Conservation (phyloP, 352 stramenopile genomes). For the Phytophthora megakarya region DNA sequence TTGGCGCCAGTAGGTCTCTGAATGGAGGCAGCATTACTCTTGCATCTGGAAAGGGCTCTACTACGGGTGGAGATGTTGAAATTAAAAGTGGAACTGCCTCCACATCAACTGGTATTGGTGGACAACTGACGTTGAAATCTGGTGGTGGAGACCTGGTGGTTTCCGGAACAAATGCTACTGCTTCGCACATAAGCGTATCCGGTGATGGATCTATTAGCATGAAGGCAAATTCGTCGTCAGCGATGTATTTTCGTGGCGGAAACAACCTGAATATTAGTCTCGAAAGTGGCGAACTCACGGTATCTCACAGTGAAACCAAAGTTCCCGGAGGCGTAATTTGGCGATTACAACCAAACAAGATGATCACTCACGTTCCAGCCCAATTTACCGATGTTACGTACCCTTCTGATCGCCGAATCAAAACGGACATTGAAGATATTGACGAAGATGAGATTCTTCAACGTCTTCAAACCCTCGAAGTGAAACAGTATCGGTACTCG, state of each 20-base stretch:
- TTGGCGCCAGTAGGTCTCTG: slow-evolving; percentile 18
- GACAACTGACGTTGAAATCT: slow-evolving; percentile 33
- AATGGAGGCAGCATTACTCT: slow-evolving; percentile 27
- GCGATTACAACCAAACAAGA: slow-evolving; percentile 61
- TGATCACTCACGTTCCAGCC: slow-evolving; percentile 75
- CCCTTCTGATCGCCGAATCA: slow-evolving; percentile 93
- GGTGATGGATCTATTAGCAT: slow-evolving; percentile 45
- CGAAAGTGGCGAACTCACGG: slow-evolving; percentile 52
- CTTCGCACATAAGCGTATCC: slow-evolving; percentile 32
- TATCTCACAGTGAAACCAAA: slow-evolving; percentile 49
- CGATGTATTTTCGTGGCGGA: slow-evolving; percentile 51
- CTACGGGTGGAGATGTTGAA: slow-evolving; percentile 27
- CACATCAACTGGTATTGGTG: slow-evolving; percentile 20
- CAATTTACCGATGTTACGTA: slow-evolving; percentile 93
- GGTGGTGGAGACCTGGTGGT: slow-evolving; percentile 33
- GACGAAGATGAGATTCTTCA: slow-evolving; percentile 92
- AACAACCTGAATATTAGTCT: slow-evolving; percentile 57
- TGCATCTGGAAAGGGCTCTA: slow-evolving; percentile 20
- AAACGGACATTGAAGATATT: slow-evolving; percentile 90
- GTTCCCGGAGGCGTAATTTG: slow-evolving; percentile 56
- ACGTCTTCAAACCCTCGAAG: slow-evolving; percentile 83
- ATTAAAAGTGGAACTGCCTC: slow-evolving; percentile 31
- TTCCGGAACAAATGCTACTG: slow-evolving; percentile 22
- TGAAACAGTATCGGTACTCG: slow-evolving; percentile 93
- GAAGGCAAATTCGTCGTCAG: slow-evolving; percentile 34